Percentiles rank a stretch among this genome's conserved stretches.
These are phyloP conservation scores for Aureobasidium sp. DNA, from an alignment of 2,329 filamentous ascomycete species.

Conservation along the genomic window DNA sequence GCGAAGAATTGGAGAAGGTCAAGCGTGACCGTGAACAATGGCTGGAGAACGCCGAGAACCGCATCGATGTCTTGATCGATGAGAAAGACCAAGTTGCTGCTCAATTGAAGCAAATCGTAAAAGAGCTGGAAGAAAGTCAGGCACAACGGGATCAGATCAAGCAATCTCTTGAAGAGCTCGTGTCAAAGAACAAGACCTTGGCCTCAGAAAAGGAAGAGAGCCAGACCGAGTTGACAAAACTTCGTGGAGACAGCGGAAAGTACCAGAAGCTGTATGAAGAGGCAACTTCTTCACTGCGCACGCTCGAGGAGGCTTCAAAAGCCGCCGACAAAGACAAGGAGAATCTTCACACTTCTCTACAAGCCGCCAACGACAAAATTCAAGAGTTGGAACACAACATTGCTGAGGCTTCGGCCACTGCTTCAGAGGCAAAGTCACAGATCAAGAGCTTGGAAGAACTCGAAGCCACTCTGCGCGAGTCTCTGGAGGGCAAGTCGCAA, in stretches of 20 bases:
- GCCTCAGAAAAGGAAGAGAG: slow-evolving; percentile 2
- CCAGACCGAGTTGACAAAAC: not conserved
- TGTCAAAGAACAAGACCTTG: slow-evolving; percentile 7
- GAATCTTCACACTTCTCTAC: not conserved
- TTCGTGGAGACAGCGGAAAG: not conserved
- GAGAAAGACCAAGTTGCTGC: slow-evolving; percentile 26
- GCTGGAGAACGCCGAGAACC: slow-evolving; percentile 29
- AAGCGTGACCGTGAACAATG: slow-evolving; percentile 28
- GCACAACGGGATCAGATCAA: slow-evolving; percentile 21
- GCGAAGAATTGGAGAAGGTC: slow-evolving; percentile 20
- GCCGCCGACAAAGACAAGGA: slow-evolving; percentile 2
- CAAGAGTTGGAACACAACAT: slow-evolving; percentile 8
- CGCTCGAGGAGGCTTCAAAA: not conserved
- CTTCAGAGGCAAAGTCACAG: slow-evolving; percentile 6
- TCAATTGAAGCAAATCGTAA: slow-evolving; percentile 17
- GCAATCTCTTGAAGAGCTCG: slow-evolving; percentile 3
- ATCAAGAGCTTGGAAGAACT: slow-evolving; percentile 9
- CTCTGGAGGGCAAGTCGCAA: not conserved
- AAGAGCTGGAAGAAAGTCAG: slow-evolving; percentile 18
- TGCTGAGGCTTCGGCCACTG: not conserved
- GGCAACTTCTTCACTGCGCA: not conserved
- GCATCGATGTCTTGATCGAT: slow-evolving; percentile 27
- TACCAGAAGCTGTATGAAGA: slow-evolving; percentile 9
- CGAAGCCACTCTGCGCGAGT: not conserved
- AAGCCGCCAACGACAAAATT: slow-evolving; percentile 6